A percentile compares a stretch with the other conserved stretches of the same genome.
These are phyloP conservation scores for Alectoria sarmentosa DNA, from an alignment of 495 filamentous ascomycete genomes.

Conservation along the genomic window DNA sequence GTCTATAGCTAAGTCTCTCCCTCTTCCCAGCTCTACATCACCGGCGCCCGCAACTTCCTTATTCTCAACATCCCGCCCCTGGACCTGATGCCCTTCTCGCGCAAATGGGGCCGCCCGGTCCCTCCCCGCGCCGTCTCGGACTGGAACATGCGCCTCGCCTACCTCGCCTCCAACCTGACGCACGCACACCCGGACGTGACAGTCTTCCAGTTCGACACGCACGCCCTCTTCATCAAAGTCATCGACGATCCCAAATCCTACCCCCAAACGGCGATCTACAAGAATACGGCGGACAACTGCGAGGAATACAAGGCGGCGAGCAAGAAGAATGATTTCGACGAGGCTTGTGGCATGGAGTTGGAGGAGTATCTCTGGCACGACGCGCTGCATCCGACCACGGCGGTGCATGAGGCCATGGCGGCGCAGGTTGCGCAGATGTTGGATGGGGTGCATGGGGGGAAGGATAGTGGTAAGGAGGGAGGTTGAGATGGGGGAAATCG, in stretches of 20 bases:
- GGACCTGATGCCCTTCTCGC: slow-evolving; percentile 34
- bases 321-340: not conserved
- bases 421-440: slow-evolving; percentile 8
- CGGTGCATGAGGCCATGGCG: slow-evolving; percentile 16
- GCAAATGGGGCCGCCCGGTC: not conserved
- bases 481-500: too few relatives aligned
- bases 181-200: not conserved
- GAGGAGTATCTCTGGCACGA: slow-evolving; percentile 13
- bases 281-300: not conserved
- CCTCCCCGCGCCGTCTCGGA: not conserved
- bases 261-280: not conserved
- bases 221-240: slow-evolving; percentile 6
- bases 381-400: slow-evolving; percentile 9
- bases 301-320: not conserved
- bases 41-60: slow-evolving; percentile 64
- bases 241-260: not conserved
- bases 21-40: slow-evolving; percentile 41
- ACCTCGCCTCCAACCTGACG: not conserved
- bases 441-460: not conserved
- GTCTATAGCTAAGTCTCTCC: not conserved
- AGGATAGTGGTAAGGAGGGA: too few relatives aligned
- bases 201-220: slow-evolving; percentile 6
- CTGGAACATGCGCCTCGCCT: slow-evolving; percentile 8
- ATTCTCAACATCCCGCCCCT: slow-evolving; percentile 65
- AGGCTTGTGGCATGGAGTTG: not conserved